A percentile compares a stretch with the other conserved stretches of the same genome.
These are phyloP conservation scores for Trichoderma oligosporum DNA, from an alignment of 2,329 filamentous ascomycete species.

Conservation along the genomic window DNA sequence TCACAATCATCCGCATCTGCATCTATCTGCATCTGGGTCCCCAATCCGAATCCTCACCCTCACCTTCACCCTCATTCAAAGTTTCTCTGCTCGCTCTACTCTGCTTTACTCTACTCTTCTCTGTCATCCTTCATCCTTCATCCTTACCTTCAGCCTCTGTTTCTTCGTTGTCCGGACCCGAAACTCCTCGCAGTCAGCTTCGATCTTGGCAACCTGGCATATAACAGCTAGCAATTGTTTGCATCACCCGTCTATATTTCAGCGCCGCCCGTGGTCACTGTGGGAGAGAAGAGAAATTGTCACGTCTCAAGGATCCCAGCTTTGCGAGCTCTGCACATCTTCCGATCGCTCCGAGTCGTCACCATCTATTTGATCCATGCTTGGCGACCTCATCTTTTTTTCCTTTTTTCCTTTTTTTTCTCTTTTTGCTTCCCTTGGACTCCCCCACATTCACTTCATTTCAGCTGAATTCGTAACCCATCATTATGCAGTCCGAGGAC, in stretches of 20 bases:
- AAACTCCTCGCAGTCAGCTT: neutral
- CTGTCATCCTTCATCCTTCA: neutral
- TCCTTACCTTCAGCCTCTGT: neutral
- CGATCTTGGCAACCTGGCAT: neutral
- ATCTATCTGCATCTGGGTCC: neutral
- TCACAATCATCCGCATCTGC: slow-evolving; percentile 2
- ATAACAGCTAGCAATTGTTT: neutral
- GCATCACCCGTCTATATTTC: neutral
- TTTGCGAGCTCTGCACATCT: neutral
- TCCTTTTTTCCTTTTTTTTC: no score
- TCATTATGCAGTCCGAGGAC: slow-evolving; percentile 21
- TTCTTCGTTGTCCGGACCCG: neutral
- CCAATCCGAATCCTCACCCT: no score
- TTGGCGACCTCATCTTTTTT: neutral
- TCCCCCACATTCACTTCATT: slow-evolving; percentile 12
- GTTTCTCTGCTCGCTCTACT: neutral
- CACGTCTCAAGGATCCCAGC: neutral
- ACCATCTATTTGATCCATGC: neutral
- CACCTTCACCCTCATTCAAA: neutral
- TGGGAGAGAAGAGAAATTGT: neutral
- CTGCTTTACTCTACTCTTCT: neutral
- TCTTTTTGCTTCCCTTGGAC: neutral
- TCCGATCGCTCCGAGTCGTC: slow-evolving; percentile 9
- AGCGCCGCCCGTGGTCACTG: neutral
- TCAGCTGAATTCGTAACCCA: slow-evolving; percentile 23